Conservation (phyloP, 2,329 filamentous ascomycete species). For the Lecanicillium sp. region DNA sequence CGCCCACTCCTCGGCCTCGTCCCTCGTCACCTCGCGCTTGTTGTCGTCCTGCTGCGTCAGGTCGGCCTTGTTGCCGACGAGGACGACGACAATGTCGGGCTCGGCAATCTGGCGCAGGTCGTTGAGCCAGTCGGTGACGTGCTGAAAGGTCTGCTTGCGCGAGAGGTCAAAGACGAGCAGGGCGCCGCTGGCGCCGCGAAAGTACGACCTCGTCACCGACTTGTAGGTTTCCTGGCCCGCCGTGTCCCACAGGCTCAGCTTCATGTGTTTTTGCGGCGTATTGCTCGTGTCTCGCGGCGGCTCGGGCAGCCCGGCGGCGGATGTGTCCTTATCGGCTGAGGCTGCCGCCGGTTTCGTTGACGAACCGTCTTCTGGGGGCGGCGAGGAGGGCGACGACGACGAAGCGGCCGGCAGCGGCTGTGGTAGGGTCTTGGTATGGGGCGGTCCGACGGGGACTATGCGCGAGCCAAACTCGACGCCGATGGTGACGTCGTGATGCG, state of each 20-base stretch:
- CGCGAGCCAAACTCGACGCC: slow-evolving; percentile 93
- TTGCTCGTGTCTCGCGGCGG: slow-evolving; percentile 36
- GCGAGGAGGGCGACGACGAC: too few relatives aligned
- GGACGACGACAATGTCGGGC: slow-evolving; percentile 85
- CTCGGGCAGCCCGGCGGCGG: slow-evolving; percentile 38
- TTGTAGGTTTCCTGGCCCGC: slow-evolving; percentile 98
- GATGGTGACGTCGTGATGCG: slow-evolving; percentile 94
- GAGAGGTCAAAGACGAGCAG: slow-evolving; percentile 94
- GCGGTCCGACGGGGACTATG: slow-evolving; percentile 84
- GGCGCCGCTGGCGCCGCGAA: slow-evolving; percentile 64
- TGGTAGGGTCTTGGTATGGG: slow-evolving; percentile 44
- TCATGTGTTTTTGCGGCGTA: slow-evolving; percentile 69
- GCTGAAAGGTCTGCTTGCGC: slow-evolving; percentile 73
- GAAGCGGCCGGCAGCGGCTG: slow-evolving; percentile 11
- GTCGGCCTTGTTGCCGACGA: slow-evolving; percentile 95
- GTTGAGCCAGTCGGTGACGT: slow-evolving; percentile 87
- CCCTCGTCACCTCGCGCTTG: slow-evolving; percentile 68
- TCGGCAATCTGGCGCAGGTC: slow-evolving; percentile 93
- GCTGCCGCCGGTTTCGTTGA: slow-evolving; percentile 1
- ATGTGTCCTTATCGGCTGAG: slow-evolving; percentile 8
- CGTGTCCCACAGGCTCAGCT: slow-evolving; percentile 90
- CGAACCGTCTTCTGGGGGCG: neutral
- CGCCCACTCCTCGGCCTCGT: slow-evolving; percentile 90
- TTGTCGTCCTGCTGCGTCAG: slow-evolving; percentile 53
- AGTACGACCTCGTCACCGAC: slow-evolving; percentile 89